A percentile compares a stretch with the other conserved stretches of the same genome.
phyloP scores from a whole-genome alignment of 345 rosid species.

The Camelina sativa region DNA sequence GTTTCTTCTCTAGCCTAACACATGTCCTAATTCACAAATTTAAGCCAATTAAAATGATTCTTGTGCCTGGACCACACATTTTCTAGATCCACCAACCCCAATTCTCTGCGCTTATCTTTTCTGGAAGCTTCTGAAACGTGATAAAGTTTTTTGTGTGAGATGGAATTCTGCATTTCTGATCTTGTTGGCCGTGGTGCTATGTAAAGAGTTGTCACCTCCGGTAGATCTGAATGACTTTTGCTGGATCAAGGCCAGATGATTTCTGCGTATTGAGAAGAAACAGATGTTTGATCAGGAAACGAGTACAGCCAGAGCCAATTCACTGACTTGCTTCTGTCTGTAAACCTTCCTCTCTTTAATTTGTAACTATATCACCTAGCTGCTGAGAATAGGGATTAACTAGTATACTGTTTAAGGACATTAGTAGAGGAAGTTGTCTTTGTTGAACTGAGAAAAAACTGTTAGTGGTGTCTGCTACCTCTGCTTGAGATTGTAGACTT shows the following conservation, averaged over 20 bases:
- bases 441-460: constrained; percentile 30
- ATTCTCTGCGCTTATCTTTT: constrained; percentile 17
- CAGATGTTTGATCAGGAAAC: constrained; percentile 28
- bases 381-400: constrained; percentile 21
- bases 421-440: not conserved
- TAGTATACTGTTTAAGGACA: constrained; percentile 21
- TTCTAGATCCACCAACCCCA: constrained; percentile 26
- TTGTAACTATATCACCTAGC: constrained; percentile 2
- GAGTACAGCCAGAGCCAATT: not conserved
- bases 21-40: not conserved
- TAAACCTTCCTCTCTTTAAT: constrained; percentile 30
- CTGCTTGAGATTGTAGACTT: constrained; percentile 32
- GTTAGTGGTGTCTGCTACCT: constrained; percentile 29
- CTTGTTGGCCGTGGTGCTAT: constrained; percentile 39
- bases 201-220: constrained; percentile 39
- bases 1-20: constrained; percentile 18
- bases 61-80: not conserved
- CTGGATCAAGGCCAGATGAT: constrained; percentile 29
- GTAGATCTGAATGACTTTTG: constrained; percentile 36
- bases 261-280: constrained; percentile 37
- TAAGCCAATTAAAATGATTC: not conserved
- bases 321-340: constrained; percentile 18
- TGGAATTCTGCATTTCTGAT: constrained; percentile 37
- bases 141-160: constrained; percentile 28
- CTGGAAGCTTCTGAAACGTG: constrained; percentile 37